A percentile compares a stretch with the other conserved stretches of the same genome.
These are phyloP conservation scores for Nakazawaea populi DNA, from an alignment of 805 yeast genomes.

Conservation along the genomic window DNA sequence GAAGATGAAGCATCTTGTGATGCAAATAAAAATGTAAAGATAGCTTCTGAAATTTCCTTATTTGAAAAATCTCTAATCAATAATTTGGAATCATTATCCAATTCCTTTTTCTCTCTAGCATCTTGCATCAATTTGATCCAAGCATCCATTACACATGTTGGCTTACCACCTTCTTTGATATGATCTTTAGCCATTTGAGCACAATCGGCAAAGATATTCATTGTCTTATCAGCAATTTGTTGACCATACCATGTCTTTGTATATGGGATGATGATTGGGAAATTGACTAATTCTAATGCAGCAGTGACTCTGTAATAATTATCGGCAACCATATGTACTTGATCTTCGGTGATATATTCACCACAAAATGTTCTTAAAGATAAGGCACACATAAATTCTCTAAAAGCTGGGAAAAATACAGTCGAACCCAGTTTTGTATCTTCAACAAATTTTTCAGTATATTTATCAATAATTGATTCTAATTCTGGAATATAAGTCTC, in stretches of 20 bases:
- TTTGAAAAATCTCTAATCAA: conserved; percentile 78
- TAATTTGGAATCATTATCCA: conserved; percentile 47
- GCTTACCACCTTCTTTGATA: conserved; percentile 70
- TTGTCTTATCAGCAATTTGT: conserved; percentile 86
- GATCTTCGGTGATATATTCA: conserved; percentile 86
- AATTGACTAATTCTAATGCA: conserved; percentile 94
- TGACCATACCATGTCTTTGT: conserved; percentile 98
- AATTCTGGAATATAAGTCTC: conserved; percentile 78
- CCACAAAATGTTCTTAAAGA: conserved; percentile 95
- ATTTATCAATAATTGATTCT: conserved; percentile 79
- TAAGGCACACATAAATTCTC: conserved; percentile 94
- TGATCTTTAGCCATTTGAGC: conserved; percentile 82
- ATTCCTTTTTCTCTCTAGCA: conserved; percentile 46
- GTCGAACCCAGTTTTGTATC: conserved; percentile 54
- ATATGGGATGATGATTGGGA: conserved; percentile 93
- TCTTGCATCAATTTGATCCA: conserved; percentile 87
- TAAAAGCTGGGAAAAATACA: conserved; percentile 85
- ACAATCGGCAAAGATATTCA: conserved; percentile 85
- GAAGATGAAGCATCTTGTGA: conserved; percentile 98
- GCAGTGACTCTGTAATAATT: conserved; percentile 90
- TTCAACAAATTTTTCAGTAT: conserved; percentile 61
- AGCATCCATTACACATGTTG: conserved; percentile 90
- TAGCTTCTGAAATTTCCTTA: conserved; percentile 91
- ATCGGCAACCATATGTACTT: conserved; percentile 83
- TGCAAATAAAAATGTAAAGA: conserved; percentile 94